These are phyloP conservation scores for Aspergillus fumigatus DNA, from an alignment of 2,329 filamentous ascomycete genomes.

Conservation along the genomic window DNA sequence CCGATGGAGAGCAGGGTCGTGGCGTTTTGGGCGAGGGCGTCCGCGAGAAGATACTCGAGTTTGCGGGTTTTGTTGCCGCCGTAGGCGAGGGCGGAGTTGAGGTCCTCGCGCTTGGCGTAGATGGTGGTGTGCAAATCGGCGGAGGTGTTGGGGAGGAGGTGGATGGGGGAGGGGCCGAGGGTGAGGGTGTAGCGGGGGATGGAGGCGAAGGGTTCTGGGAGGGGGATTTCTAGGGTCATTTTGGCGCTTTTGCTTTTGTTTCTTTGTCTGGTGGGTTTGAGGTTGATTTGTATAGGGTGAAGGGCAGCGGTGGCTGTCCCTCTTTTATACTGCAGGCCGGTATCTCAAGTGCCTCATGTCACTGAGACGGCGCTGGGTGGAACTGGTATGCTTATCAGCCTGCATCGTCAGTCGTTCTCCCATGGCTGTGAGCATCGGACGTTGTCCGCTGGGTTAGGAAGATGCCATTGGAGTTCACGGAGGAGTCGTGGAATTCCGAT, in stretches of 20 bases:
- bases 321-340: too few relatives aligned
- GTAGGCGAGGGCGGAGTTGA: conserved; percentile 62
- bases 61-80: conserved; percentile 68
- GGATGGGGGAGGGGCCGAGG: conserved; percentile 55
- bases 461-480: too few relatives aligned
- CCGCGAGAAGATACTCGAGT: conserved; percentile 64
- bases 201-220: conserved; percentile 58
- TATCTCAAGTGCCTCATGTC: too few relatives aligned
- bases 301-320: too few relatives aligned
- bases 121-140: conserved; percentile 54
- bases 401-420: too few relatives aligned
- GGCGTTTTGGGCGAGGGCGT: conserved; percentile 53
- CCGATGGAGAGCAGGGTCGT: conserved; percentile 64
- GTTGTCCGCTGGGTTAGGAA: too few relatives aligned
- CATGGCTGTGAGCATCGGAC: too few relatives aligned
- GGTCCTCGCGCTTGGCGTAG: conserved; percentile 69
- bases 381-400: too few relatives aligned
- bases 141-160: conserved; percentile 62
- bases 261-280: too few relatives aligned
- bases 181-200: conserved; percentile 61
- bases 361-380: too few relatives aligned
- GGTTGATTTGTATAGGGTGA: too few relatives aligned
- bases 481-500: too few relatives aligned
- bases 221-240: conserved; percentile 19
- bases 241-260: background rate